Conservation (phyloP, 192 early-diverging fungal species). For the Kickxella alabastrina region DNA sequence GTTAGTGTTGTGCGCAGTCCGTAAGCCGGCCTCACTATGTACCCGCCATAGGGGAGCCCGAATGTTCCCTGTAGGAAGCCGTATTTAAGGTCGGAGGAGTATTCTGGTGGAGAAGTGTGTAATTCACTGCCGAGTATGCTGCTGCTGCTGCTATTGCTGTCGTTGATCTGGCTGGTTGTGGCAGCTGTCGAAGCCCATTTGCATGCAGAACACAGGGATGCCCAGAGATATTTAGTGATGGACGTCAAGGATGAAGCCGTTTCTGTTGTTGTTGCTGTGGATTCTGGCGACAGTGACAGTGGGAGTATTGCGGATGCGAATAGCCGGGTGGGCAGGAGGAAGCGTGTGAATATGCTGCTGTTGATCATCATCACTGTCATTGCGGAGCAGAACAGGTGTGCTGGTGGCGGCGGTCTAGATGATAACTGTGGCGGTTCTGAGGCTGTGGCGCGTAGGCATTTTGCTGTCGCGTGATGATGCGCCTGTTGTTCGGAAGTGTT, state of each 20-base stretch:
- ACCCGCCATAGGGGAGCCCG: slow-evolving; percentile 30
- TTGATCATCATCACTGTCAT: not conserved
- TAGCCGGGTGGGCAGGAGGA: not conserved
- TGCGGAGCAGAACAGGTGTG: not conserved
- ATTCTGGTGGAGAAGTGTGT: slow-evolving; percentile 35
- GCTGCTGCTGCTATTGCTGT: not conserved
- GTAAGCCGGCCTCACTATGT: slow-evolving; percentile 11
- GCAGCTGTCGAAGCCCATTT: slow-evolving; percentile 9
- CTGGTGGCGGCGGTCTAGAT: not conserved
- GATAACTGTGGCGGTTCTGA: not conserved
- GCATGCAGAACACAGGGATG: slow-evolving; percentile 12
- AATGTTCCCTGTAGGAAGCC: slow-evolving; percentile 33
- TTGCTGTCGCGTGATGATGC: no score
- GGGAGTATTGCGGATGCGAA: not conserved
- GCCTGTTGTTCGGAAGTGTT: not conserved
- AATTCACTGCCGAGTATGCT: not conserved
- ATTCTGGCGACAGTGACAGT: no score
- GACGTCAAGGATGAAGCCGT: not conserved
- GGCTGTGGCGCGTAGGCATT: no score
- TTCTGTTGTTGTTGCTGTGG: no score
- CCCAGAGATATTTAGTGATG: slow-evolving; percentile 10
- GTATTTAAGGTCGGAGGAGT: slow-evolving; percentile 20
- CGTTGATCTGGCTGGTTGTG: not conserved
- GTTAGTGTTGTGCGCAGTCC: slow-evolving; percentile 10
- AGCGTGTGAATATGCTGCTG: not conserved